phyloP scores from a whole-genome alignment of 2,329 filamentous ascomycete species.

The Colletotrichum euphorbiae region DNA sequence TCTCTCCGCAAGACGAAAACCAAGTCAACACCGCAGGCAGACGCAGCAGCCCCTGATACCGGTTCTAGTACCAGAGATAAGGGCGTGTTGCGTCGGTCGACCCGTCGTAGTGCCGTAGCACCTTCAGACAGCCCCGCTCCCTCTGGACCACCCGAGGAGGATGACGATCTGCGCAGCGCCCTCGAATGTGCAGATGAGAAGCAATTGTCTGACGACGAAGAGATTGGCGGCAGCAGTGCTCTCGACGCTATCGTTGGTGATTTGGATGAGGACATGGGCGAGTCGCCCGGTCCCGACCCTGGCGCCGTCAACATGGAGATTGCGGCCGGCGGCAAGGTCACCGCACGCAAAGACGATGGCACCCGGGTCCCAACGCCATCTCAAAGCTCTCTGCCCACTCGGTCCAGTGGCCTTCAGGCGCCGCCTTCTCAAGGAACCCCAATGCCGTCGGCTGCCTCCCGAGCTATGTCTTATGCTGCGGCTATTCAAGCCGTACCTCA shows the following conservation, averaged over 20 bases:
- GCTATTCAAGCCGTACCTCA: constrained; percentile 84
- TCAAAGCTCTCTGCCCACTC: constrained; percentile 60
- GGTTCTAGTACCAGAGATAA: constrained; percentile 68
- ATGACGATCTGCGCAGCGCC: constrained; percentile 74
- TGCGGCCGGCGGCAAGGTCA: constrained; percentile 86
- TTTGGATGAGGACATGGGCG: constrained; percentile 85
- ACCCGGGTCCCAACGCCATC: constrained; percentile 87
- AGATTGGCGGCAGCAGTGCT: constrained; percentile 72
- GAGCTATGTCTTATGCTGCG: constrained; percentile 84
- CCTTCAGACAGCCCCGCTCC: constrained; percentile 64
- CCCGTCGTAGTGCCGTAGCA: constrained; percentile 65
- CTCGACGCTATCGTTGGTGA: constrained; percentile 92
- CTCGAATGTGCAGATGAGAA: constrained; percentile 95
- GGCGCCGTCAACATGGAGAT: constrained; percentile 93
- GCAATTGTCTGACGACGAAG: constrained; percentile 79
- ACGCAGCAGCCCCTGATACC: constrained; percentile 57
- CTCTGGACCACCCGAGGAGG: constrained; percentile 65
- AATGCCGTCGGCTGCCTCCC: constrained; percentile 65
- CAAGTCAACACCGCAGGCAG: constrained; percentile 56
- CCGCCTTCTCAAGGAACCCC: constrained; percentile 57
- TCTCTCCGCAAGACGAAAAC: constrained; percentile 59
- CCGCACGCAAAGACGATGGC: constrained; percentile 91
- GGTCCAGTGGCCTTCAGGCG: constrained; percentile 55
- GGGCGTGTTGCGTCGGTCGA: constrained; percentile 69
- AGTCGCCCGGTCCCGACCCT: constrained; percentile 78